phyloP scores from a whole-genome alignment of 2,329 filamentous ascomycete genomes.

The Didymella lethalis region DNA sequence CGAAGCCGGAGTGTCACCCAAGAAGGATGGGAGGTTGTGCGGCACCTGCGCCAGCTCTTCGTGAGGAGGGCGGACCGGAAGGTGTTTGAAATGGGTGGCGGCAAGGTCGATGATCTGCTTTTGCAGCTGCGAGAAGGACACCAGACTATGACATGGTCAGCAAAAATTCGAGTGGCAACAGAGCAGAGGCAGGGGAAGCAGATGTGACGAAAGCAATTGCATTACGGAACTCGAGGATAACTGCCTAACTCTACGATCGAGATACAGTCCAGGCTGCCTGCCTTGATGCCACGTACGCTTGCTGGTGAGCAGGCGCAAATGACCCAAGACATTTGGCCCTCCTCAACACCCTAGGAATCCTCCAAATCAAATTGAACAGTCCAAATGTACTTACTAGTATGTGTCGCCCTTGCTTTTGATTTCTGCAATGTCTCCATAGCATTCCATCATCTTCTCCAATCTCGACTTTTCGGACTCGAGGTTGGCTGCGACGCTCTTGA shows the following conservation, averaged over 20 bases:
- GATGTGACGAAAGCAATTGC: conserved; percentile 33
- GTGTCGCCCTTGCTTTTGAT: conserved; percentile 55
- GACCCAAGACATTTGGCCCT: conserved; percentile 25
- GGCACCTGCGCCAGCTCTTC: conserved; percentile 62
- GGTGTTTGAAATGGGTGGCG: conserved; percentile 60
- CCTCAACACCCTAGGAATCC: conserved; percentile 22
- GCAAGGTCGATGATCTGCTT: conserved; percentile 62
- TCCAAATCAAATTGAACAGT: conserved; percentile 29
- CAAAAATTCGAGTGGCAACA: conserved; percentile 22
- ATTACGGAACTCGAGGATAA: conserved; percentile 32
- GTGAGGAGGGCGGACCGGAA: conserved; percentile 59
- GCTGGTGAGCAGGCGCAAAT: conserved; percentile 21
- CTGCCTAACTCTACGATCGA: conserved; percentile 22
- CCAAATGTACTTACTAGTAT: conserved; percentile 54
- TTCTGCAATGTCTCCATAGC: conserved; percentile 53
- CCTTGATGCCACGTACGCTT: conserved; percentile 22
- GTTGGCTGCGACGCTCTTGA: conserved; percentile 50
- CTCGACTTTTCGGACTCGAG: conserved; percentile 53
- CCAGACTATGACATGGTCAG: conserved; percentile 52
- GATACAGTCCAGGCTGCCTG: conserved; percentile 24
- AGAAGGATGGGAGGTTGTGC: conserved; percentile 61
- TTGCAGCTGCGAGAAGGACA: conserved; percentile 61
- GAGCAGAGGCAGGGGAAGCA: conserved; percentile 16
- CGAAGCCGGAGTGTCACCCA: conserved; percentile 61
- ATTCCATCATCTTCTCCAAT: conserved; percentile 54